Base-by-base conservation (phyloP, 306 rosid genomes). In the Cucurbita moschata region DNA sequence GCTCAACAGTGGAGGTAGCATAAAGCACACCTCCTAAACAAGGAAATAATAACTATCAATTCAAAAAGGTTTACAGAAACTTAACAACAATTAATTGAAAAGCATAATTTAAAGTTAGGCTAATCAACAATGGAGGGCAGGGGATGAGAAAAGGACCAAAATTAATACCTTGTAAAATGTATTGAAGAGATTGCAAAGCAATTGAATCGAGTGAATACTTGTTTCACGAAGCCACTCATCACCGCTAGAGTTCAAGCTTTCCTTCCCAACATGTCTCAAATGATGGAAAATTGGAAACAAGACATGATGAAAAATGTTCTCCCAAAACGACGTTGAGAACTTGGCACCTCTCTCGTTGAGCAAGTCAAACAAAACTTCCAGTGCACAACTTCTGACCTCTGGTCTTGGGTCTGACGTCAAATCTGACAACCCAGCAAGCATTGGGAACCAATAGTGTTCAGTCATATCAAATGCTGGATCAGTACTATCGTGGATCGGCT, bases 401-500 rank as follows among this genome's bases (percentile, higher is more conserved):
- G 96, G 89, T 81, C 99, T 86, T 75, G 88, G 85, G 82, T 95
- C 99, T 76, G 99, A 89, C 35, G 99, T 95, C 70, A 95, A 85
- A 82, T 95, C 99, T 72, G 99, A 95, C 46, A 95, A 86, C 80
- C 99, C 99, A 82, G 97, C 99, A 76, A 95, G 87, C 99, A 95
- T 95, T 71, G 99, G 99, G 78, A 91, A 95, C 99, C 99, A 95
- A 80, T 89, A 95, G 81, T 95, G 90, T 83, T 95, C 99, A 58
- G 99, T 95, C 81, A 91, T 85, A 71, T 95, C 99, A 77, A 85
- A 71, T 63, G 84, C 77, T 49, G 87, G 75, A 52, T 89, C 96
- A 65, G 7, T 75, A 74, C 66, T 85, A 66, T 81, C 84, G 64
- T 89, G 89, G 76, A 89, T 84, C 21, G 97, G 99, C 91, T 83